These are phyloP conservation scores for Schizosaccharomyces osmophilus DNA, from an alignment of 805 yeast species.

Conservation along the genomic window DNA sequence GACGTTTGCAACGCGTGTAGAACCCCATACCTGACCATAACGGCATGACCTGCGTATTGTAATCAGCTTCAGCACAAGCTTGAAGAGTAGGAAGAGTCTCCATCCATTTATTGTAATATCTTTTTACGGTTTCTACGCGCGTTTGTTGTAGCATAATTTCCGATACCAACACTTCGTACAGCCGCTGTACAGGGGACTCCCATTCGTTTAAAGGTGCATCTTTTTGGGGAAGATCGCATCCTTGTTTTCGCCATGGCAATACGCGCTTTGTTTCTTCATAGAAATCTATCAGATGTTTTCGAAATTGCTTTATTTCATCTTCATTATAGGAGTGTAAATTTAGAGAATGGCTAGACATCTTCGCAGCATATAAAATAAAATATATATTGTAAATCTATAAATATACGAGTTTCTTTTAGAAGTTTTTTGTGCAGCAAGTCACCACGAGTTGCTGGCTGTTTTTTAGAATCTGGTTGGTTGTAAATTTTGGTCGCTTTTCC, in stretches of 20 bases:
- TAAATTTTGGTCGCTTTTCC: no score
- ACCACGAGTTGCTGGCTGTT: no score
- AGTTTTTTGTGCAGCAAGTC: no score
- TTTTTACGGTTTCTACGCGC: conserved; percentile 1
- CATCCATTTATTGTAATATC: background rate
- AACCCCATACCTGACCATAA: conserved; percentile 2
- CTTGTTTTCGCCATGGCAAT: conserved; percentile 1
- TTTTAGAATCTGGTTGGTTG: no score
- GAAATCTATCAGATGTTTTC: background rate
- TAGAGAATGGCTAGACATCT: background rate
- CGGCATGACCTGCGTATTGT: background rate
- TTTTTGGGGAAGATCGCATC: background rate
- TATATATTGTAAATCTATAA: background rate
- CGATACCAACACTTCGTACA: conserved; percentile 1
- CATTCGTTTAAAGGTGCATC: background rate
- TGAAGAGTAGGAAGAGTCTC: background rate
- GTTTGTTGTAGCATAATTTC: conserved; percentile 2
- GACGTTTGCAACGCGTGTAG: background rate
- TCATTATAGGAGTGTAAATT: background rate
- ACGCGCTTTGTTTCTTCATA: background rate
- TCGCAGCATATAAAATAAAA: background rate
- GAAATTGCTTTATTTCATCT: background rate
- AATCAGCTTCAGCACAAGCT: background rate
- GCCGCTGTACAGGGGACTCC: background rate
- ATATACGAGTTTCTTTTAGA: background rate